Conservation (phyloP, 2,329 filamentous ascomycete genomes). For the Ascosphaera aggregata region DNA sequence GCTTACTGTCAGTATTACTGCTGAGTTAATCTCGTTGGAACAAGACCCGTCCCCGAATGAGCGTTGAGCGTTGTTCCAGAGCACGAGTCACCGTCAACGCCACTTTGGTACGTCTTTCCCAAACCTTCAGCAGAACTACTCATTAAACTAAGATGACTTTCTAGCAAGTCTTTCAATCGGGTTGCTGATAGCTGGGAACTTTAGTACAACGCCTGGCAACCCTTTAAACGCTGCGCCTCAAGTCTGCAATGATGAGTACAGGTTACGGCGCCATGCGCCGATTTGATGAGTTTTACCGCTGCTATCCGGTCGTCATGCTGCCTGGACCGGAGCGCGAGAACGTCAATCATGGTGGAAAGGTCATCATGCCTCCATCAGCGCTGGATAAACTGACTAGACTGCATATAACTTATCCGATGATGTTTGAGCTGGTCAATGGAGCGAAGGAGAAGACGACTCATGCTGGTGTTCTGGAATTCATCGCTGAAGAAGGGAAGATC, state of each 20-base stretch:
- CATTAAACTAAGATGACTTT: too few relatives aligned
- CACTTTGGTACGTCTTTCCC: too few relatives aligned
- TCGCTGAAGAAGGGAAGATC: conserved; percentile 87
- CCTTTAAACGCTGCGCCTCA: background rate
- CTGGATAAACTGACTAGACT: conserved; percentile 90
- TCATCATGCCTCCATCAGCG: conserved; percentile 87
- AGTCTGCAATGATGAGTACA: background rate
- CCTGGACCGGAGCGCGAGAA: conserved; percentile 71
- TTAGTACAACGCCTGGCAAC: background rate
- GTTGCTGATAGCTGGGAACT: too few relatives aligned
- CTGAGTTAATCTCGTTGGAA: too few relatives aligned
- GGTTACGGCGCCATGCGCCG: conserved; percentile 31
- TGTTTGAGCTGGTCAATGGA: conserved; percentile 90
- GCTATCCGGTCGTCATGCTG: conserved; percentile 88
- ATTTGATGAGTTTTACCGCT: conserved; percentile 97
- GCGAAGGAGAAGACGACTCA: conserved; percentile 61
- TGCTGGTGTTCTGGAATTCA: conserved; percentile 89
- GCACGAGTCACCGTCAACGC: too few relatives aligned
- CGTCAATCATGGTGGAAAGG: conserved; percentile 92
- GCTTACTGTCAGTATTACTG: too few relatives aligned
- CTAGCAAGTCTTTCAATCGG: too few relatives aligned
- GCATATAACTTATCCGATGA: conserved; percentile 90
- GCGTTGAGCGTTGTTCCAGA: too few relatives aligned
- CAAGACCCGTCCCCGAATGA: too few relatives aligned
- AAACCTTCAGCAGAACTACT: too few relatives aligned